phyloP scores from a whole-genome alignment of 2,329 filamentous ascomycete species.

The Apiospora arundinis region DNA sequence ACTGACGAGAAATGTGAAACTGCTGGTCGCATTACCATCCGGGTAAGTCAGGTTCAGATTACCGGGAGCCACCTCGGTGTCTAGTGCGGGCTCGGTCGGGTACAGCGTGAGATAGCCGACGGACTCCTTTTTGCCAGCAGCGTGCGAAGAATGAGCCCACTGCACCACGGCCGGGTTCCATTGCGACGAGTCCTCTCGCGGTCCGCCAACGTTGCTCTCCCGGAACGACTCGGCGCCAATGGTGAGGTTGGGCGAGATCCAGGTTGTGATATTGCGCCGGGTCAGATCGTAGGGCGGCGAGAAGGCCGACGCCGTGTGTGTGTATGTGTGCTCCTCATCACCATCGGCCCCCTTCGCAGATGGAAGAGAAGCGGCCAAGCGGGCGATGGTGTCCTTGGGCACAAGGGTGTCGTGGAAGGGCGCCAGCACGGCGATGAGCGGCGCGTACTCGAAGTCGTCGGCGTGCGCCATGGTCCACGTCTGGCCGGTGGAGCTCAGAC shows the following conservation, averaged over 20 bases:
- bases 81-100: constrained; percentile 43
- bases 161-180: constrained; percentile 60
- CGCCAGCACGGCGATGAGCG: constrained; percentile 54
- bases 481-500: constrained; percentile 26
- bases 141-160: constrained; percentile 41
- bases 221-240: constrained; percentile 58
- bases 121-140: constrained; percentile 20
- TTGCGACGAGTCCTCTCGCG: constrained; percentile 49
- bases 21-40: constrained; percentile 45
- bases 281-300: constrained; percentile 55
- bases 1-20: constrained; percentile 49
- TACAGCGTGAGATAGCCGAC: constrained; percentile 39
- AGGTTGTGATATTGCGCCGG: constrained; percentile 56
- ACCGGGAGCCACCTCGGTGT: constrained; percentile 41
- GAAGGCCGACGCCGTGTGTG: constrained; percentile 51
- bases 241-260: constrained; percentile 52
- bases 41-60: constrained; percentile 53
- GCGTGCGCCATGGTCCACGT: constrained; percentile 54
- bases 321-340: constrained; percentile 39
- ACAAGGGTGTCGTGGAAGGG: constrained; percentile 50
- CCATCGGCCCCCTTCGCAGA: constrained; percentile 39
- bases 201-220: constrained; percentile 54
- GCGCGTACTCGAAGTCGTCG: constrained; percentile 55
- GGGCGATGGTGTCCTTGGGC: constrained; percentile 39
- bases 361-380: constrained; percentile 47